A percentile compares a stretch with the other conserved stretches of the same genome.
Evolutionary conservation across 306 rosid species (phyloP).

Genomic region (Phaseolus lunatus): DNA sequence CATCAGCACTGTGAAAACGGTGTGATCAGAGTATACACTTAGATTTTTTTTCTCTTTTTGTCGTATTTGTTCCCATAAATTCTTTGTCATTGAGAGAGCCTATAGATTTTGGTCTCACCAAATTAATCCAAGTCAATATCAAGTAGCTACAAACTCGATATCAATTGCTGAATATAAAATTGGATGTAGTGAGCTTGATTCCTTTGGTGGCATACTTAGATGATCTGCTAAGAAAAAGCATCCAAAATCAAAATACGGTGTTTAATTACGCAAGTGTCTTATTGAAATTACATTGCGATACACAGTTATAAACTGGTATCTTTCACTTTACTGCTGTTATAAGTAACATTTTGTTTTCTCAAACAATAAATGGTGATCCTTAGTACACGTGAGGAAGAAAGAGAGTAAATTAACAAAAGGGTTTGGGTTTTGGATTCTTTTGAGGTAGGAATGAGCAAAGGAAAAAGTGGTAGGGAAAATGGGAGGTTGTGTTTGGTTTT

Average conservation of each 20-base stretch:
- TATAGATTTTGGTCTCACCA: constrained; percentile 10
- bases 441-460: constrained; percentile 63
- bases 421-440: constrained; percentile 52
- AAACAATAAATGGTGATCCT: constrained; percentile 35
- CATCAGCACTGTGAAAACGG: constrained; percentile 1
- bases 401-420: constrained; percentile 11
- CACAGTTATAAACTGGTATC: too few species aligned
- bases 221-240: constrained; percentile 30
- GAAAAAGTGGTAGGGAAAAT: constrained; percentile 38
- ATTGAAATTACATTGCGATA: too few species aligned
- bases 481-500: constrained; percentile 46
- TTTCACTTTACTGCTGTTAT: too few species aligned
- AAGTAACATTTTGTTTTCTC: constrained; percentile 34
- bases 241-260: constrained; percentile 21
- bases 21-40: neutral
- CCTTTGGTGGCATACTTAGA: constrained; percentile 8
- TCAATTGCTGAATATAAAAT: constrained; percentile 12
- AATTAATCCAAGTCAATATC: neutral
- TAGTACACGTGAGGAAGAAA: constrained; percentile 42
- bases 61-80: neutral
- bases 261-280: constrained; percentile 25
- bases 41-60: neutral
- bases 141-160: neutral
- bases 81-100: constrained; percentile 12
- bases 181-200: neutral